Percentiles rank a stretch among this genome's conserved stretches.
Evolutionary conservation across 2,329 filamentous ascomycete species (phyloP).

Genomic region (Coniochaeta pulveracea): DNA sequence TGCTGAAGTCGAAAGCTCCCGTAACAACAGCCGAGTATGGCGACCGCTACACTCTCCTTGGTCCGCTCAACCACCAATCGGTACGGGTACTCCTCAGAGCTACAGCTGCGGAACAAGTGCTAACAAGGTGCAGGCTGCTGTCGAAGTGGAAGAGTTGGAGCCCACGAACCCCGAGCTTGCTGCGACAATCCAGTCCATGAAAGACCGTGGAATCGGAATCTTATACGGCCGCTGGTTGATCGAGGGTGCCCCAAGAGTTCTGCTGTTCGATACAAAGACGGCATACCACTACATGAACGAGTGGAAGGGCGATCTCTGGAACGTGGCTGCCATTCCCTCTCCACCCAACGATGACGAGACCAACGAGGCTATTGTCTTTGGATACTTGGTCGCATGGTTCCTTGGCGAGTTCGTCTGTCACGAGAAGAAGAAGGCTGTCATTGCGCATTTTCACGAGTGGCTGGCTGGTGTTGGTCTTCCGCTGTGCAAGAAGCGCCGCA

Average conservation of each 20-base stretch:
- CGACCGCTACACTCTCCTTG: conserved; percentile 89
- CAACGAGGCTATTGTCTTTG: conserved; percentile 95
- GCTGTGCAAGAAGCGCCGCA: conserved; percentile 83
- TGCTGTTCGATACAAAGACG: conserved; percentile 90
- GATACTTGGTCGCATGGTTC: conserved; percentile 96
- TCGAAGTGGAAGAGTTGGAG: conserved; percentile 90
- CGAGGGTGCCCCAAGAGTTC: conserved; percentile 84
- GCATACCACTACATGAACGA: conserved; percentile 87
- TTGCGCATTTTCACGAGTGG: conserved; percentile 99
- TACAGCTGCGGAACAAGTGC: neutral
- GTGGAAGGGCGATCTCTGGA: conserved; percentile 97
- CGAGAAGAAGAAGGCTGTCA: conserved; percentile 83
- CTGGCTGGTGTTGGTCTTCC: conserved; percentile 88
- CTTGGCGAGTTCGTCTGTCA: conserved; percentile 94
- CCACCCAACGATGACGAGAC: conserved; percentile 88
- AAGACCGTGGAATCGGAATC: conserved; percentile 77
- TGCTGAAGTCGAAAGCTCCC: conserved; percentile 96
- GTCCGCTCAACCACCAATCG: conserved; percentile 83
- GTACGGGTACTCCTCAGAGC: conserved; percentile 35
- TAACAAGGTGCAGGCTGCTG: conserved; percentile 59
- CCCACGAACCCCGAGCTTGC: conserved; percentile 71
- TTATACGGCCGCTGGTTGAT: conserved; percentile 96
- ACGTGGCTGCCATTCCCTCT: conserved; percentile 83
- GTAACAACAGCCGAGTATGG: conserved; percentile 98
- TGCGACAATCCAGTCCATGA: conserved; percentile 84